Evolutionary conservation across 2,329 filamentous ascomycete species (phyloP).

Genomic region (Diaporthe eres): DNA sequence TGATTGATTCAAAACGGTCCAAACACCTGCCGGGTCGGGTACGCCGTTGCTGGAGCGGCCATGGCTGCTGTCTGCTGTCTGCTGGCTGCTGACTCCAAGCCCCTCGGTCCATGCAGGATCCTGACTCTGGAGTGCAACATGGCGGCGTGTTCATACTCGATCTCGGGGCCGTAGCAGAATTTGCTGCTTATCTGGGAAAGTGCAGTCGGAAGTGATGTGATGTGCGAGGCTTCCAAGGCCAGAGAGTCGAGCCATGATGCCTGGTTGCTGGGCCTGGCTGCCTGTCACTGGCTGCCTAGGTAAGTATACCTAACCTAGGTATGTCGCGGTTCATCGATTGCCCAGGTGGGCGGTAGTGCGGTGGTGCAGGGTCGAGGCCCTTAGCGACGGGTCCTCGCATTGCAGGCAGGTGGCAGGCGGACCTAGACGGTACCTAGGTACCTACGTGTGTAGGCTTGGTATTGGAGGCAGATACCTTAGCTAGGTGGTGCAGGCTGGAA

Average conservation of each 20-base stretch:
- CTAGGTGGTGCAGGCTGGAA: not conserved
- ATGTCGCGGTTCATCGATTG: not conserved
- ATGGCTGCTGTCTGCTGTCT: not conserved
- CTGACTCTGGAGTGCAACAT: not conserved
- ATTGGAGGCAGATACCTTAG: not conserved
- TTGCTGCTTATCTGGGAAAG: too few relatives aligned
- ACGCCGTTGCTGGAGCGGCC: not conserved
- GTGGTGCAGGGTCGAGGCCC: slow-evolving; percentile 11
- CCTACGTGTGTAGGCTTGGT: not conserved
- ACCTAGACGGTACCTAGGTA: not conserved
- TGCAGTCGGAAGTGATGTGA: not conserved
- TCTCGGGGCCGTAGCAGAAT: not conserved
- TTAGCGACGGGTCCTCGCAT: slow-evolving; percentile 12
- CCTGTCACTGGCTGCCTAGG: not conserved
- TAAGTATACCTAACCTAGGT: too few relatives aligned
- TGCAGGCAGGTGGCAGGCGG: slow-evolving; percentile 6
- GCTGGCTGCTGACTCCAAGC: not conserved
- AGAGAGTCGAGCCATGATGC: slow-evolving; percentile 7
- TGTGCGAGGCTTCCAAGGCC: slow-evolving; percentile 22
- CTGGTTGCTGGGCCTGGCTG: slow-evolving; percentile 8
- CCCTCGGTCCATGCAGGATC: not conserved
- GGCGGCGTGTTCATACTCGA: not conserved
- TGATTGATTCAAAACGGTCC: not conserved
- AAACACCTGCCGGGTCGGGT: not conserved
- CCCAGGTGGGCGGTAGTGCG: not conserved